Percentiles rank a stretch among this genome's conserved stretches.
Evolutionary conservation across 768 basidiomycete species (phyloP).

Genomic region (Tylopilus rubrobrunneus): DNA sequence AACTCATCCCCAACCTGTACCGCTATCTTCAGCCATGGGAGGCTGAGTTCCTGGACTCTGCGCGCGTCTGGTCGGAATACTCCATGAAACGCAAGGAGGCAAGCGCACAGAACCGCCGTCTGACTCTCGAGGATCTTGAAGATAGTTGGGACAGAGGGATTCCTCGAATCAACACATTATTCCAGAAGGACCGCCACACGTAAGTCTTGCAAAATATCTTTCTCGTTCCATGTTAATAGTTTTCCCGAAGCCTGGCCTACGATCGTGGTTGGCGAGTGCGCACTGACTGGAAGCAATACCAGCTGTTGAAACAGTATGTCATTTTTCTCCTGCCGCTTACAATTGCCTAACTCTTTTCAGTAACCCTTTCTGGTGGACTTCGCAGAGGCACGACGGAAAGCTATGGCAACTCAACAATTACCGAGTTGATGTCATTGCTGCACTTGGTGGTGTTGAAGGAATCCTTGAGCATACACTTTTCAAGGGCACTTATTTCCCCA

Average conservation of each 20-base stretch:
- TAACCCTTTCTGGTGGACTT: slow-evolving; percentile 99
- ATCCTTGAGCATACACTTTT: slow-evolving; percentile 96
- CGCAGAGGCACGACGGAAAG: slow-evolving; percentile 93
- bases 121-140: slow-evolving; percentile 96
- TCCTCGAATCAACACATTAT: slow-evolving; percentile 96
- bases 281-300: slow-evolving; percentile 98
- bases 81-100: slow-evolving; percentile 99
- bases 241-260: slow-evolving; percentile 69
- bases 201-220: slow-evolving; percentile 31
- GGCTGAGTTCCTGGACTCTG: slow-evolving; percentile 95
- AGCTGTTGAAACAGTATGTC: slow-evolving; percentile 81
- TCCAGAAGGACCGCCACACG: slow-evolving; percentile 98
- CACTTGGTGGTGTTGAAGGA: slow-evolving; percentile 92
- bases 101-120: slow-evolving; percentile 95
- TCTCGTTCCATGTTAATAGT: background rate
- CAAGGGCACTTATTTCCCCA: slow-evolving; percentile 97
- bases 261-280: slow-evolving; percentile 99
- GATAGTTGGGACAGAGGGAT: slow-evolving; percentile 99
- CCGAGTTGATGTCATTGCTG: slow-evolving; percentile 98
- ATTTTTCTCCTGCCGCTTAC: background rate
- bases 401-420: slow-evolving; percentile 98
- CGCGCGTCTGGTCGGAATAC: slow-evolving; percentile 99
- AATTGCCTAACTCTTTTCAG: slow-evolving; percentile 35
- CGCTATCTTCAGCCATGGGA: slow-evolving; percentile 98
- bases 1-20: slow-evolving; percentile 95